phyloP scores from a whole-genome alignment of 1,284 basidiomycete genomes.

The Thelephora terrestris region DNA sequence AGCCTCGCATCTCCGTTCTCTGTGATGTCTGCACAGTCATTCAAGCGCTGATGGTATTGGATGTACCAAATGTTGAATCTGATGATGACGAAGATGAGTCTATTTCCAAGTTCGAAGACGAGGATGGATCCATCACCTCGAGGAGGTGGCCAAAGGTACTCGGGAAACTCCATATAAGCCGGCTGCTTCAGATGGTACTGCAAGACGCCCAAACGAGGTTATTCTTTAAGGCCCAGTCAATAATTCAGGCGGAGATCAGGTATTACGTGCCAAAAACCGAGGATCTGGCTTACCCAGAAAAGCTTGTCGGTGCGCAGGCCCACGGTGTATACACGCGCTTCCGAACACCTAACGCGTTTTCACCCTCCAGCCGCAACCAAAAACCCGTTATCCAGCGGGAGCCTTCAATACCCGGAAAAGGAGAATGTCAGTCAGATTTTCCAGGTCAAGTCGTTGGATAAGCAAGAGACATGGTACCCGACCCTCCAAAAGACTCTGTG shows the following conservation, averaged over 20 bases:
- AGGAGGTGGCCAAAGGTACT: slow-evolving; percentile 32
- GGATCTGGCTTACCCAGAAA: slow-evolving; percentile 81
- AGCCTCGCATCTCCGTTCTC: slow-evolving; percentile 74
- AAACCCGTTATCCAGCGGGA: slow-evolving; percentile 25
- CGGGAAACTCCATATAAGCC: slow-evolving; percentile 53
- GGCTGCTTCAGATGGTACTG: slow-evolving; percentile 77
- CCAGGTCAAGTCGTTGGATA: slow-evolving; percentile 59
- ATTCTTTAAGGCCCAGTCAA: slow-evolving; percentile 88
- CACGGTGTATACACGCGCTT: slow-evolving; percentile 1
- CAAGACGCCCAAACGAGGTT: slow-evolving; percentile 91
- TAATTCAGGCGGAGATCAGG: slow-evolving; percentile 80
- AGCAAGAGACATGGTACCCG: slow-evolving; percentile 83
- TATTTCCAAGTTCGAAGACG: slow-evolving; percentile 20
- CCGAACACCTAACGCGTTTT: slow-evolving; percentile 1
- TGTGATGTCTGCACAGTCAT: slow-evolving; percentile 92
- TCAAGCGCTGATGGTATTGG: slow-evolving; percentile 88
- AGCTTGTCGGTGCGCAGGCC: slow-evolving; percentile 45
- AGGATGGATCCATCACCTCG: slow-evolving; percentile 31
- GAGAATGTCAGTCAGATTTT: slow-evolving; percentile 58
- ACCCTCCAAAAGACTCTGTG: slow-evolving; percentile 78
- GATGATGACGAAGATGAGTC: slow-evolving; percentile 27
- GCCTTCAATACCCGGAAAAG: slow-evolving; percentile 47
- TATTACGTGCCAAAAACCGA: slow-evolving; percentile 68
- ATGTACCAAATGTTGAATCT: slow-evolving; percentile 37
- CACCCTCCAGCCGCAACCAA: slow-evolving; percentile 27